Evolutionary conservation across 2,329 filamentous ascomycete species (phyloP).

Genomic region (Beauveria sp.): DNA sequence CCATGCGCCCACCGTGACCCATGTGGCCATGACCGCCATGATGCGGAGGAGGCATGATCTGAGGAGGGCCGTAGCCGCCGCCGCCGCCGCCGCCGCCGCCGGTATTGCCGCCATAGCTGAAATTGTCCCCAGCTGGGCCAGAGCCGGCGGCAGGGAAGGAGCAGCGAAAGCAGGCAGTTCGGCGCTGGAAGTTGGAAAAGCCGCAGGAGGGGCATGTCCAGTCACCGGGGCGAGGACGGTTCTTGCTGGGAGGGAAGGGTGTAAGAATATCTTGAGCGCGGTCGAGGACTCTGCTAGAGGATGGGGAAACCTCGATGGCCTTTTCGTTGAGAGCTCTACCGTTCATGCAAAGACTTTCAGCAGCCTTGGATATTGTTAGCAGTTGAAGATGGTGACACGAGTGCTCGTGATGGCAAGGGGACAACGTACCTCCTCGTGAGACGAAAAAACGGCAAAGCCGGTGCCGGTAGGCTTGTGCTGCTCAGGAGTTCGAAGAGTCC

Average conservation of each 20-base stretch:
- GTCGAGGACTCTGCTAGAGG: slow-evolving; percentile 92
- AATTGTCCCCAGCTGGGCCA: slow-evolving; percentile 57
- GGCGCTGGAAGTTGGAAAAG: slow-evolving; percentile 98
- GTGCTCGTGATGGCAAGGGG: neutral
- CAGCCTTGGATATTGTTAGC: slow-evolving; percentile 54
- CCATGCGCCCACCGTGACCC: slow-evolving; percentile 59
- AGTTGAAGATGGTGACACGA: neutral
- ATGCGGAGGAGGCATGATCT: slow-evolving; percentile 69
- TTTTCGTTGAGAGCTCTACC: slow-evolving; percentile 96
- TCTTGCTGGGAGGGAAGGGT: slow-evolving; percentile 97
- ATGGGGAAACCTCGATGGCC: slow-evolving; percentile 96
- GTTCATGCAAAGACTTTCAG: slow-evolving; percentile 98
- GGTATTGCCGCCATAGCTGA: slow-evolving; percentile 35
- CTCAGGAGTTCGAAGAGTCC: slow-evolving; percentile 94
- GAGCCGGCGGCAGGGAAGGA: slow-evolving; percentile 93
- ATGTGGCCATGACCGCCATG: slow-evolving; percentile 45
- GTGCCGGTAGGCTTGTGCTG: slow-evolving; percentile 99
- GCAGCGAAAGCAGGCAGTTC: slow-evolving; percentile 97
- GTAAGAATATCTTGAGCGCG: slow-evolving; percentile 93
- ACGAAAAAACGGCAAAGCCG: slow-evolving; percentile 97
- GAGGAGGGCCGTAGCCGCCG: slow-evolving; percentile 54
- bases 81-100: neutral
- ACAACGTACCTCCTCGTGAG: slow-evolving; percentile 85
- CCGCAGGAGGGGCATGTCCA: slow-evolving; percentile 99
- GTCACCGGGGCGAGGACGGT: slow-evolving; percentile 90